Conservation (phyloP, 2,329 filamentous ascomycete species). For the Penicillium sp. region DNA sequence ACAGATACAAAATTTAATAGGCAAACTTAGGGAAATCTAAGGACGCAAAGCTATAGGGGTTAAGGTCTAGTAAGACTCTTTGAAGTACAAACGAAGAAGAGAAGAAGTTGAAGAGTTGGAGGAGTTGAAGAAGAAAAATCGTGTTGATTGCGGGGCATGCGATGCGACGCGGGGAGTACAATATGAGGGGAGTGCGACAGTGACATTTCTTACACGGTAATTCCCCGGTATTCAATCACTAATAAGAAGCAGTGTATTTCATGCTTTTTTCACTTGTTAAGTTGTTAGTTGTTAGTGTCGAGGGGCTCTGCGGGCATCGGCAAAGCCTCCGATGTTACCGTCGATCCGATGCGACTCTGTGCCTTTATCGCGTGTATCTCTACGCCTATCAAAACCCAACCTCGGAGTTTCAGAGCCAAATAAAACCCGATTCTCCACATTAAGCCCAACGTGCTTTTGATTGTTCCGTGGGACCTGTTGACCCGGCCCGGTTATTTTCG, state of each 20-base stretch:
- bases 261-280: not conserved
- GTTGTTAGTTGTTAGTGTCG: not conserved
- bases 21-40: no score
- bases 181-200: constrained; percentile 8
- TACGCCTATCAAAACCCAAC: not conserved
- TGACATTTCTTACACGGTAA: constrained; percentile 12
- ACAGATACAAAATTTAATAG: no score
- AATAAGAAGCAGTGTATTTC: no score
- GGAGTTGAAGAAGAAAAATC: not conserved
- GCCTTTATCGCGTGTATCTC: not conserved
- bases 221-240: not conserved
- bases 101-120: not conserved
- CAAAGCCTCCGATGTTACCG: constrained; percentile 17
- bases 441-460: not conserved
- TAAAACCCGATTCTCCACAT: not conserved
- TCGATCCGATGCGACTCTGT: constrained; percentile 17
- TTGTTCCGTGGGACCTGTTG: not conserved
- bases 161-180: constrained; percentile 1
- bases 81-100: not conserved
- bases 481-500: not conserved
- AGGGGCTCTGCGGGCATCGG: not conserved
- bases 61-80: no score
- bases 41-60: no score
- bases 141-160: constrained; percentile 13
- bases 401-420: not conserved